Evolutionary conservation across 352 stramenopile species (phyloP).

Genomic region (Phytophthora nicotianae): DNA sequence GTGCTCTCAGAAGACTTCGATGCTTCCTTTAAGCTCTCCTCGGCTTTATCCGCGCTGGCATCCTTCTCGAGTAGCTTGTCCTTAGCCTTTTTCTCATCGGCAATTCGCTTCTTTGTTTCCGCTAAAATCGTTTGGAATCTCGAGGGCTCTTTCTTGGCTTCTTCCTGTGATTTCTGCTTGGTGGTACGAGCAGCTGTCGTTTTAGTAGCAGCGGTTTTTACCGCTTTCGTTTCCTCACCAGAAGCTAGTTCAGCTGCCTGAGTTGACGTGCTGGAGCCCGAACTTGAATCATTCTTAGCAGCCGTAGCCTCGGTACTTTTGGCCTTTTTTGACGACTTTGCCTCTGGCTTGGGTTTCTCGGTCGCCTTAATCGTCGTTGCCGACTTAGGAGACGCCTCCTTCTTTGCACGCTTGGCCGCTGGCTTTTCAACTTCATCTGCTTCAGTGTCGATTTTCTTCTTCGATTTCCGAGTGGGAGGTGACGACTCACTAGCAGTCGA

Average conservation of each 20-base stretch:
- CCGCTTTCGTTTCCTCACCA: conserved; percentile 27
- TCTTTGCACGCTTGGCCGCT: conserved; percentile 49
- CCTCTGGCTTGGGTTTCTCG: conserved; percentile 24
- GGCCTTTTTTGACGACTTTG: conserved; percentile 22
- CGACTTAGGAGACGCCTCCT: conserved; percentile 19
- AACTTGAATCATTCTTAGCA: conserved; percentile 15
- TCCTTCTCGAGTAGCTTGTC: conserved; percentile 10
- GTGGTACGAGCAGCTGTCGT: not conserved
- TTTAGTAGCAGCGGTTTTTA: conserved; percentile 27
- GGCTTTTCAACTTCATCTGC: conserved; percentile 31
- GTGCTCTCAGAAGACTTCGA: conserved; percentile 35
- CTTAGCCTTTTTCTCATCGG: conserved; percentile 27
- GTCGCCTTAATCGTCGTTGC: conserved; percentile 26
- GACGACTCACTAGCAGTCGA: conserved; percentile 31
- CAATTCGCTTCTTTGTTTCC: conserved; percentile 41
- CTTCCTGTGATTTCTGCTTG: conserved; percentile 10
- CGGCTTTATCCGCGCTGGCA: conserved; percentile 15
- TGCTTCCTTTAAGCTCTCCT: conserved; percentile 31
- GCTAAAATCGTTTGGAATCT: conserved; percentile 55
- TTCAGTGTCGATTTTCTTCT: conserved; percentile 47
- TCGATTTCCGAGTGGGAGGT: conserved; percentile 29
- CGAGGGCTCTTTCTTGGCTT: conserved; percentile 20
- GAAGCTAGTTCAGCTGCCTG: conserved; percentile 20
- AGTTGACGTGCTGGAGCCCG: conserved; percentile 22
- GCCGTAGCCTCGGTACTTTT: conserved; percentile 9